Evolutionary conservation across 305 asterid genomes (phyloP), one percentile per base, ranked within the genome.

Genomic region (Ruellia speciosa): DNA sequence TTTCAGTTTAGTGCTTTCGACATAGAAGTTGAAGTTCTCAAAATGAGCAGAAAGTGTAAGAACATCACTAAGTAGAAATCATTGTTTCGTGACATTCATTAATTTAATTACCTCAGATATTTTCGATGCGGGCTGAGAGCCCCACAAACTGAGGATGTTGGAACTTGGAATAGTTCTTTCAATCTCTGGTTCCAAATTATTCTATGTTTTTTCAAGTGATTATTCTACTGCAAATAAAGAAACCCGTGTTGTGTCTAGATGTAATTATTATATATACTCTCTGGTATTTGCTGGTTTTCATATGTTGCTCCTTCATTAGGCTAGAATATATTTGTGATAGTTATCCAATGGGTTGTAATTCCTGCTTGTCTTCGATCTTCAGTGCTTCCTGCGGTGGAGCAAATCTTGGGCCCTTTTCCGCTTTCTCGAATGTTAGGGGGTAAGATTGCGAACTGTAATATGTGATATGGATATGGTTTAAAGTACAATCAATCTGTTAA

Each of bases 91-190:
- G 31, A 24, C 31, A 37, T 37, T 37, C 12, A 37, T 37, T 6
- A 37, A 10, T 37, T 37, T 37, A 6, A 3, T 37, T 7, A 37
- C 12, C 12, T 37, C 71, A 92, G 99, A 82, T 92, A 72, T 92
- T 92, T 65, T 84, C 99, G 9, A 65, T 92, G 50, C 88, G 99
- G 97, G 97, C 97, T 15, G 99, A 67, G 70, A 92, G 99, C 64
- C 97, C 99, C 40, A 75, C 70, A 73, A 82, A 82, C 97, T 34
- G 62, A 69, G 56, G 81, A 81, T 70, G 93, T 92, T 49, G 99
- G 99, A 67, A 74, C 73, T 92, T 49, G 99, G 99, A 67, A 74
- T 72, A 47, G 85, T 84, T 75, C 88, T 88, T 61, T 71, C 95
- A 24, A 61, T 92, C 60, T 73, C 99, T 55, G 98, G 99, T 88